These are phyloP conservation scores for Phytophthora rubi DNA, from an alignment of 352 stramenopile genomes.

Conservation along the genomic window DNA sequence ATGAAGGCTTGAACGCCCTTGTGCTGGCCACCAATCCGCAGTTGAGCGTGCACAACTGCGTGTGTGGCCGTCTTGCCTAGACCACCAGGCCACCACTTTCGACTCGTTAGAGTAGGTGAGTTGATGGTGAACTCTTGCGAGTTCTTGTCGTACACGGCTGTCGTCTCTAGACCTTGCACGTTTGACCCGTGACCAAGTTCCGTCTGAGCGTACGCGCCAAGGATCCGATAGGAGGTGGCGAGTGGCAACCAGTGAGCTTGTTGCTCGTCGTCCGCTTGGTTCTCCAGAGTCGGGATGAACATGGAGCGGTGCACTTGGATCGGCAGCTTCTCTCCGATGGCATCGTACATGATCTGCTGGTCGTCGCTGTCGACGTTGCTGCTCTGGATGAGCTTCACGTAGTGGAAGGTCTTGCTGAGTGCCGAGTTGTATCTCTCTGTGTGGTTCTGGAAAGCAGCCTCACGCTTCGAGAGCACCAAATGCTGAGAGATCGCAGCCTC, in stretches of 20 bases:
- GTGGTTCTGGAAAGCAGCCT: conserved; percentile 21
- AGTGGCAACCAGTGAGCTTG: conserved; percentile 21
- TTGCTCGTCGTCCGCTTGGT: conserved; percentile 25
- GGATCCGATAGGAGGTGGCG: conserved; percentile 17
- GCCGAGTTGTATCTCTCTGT: conserved; percentile 7
- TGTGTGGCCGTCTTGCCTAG: conserved; percentile 22
- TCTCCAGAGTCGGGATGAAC: conserved; percentile 25
- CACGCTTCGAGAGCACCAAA: conserved; percentile 13
- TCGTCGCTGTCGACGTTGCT: conserved; percentile 17
- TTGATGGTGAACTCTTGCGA: conserved; percentile 93
- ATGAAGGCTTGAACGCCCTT: conserved; percentile 25
- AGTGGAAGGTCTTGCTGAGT: conserved; percentile 20
- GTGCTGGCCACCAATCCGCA: conserved; percentile 10
- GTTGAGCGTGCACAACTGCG: conserved; percentile 20
- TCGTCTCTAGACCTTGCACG: conserved; percentile 23
- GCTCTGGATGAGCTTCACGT: conserved; percentile 26
- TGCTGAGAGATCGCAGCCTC: conserved; percentile 20
- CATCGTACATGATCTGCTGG: conserved; percentile 28
- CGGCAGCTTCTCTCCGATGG: conserved; percentile 22
- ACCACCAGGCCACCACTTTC: conserved; percentile 93
- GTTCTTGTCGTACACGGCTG: conserved; percentile 57
- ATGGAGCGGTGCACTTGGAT: conserved; percentile 29
- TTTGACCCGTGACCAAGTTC: conserved; percentile 22
- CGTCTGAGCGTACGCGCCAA: conserved; percentile 21
- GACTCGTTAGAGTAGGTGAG: conserved; percentile 91